phyloP scores from a whole-genome alignment of 345 rosid species.

The sweet orange (Citrus sinensis) region DVS_A1.0 CM039167.1:15846001-15846500 shows the following conservation, averaged over 20 bases:
- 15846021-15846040: slow-evolving; percentile 42
- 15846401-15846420: neutral
- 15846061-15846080: slow-evolving; percentile 66
- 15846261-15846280: neutral
- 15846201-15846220: neutral
- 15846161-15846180: slow-evolving; percentile 62
- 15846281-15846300: neutral
- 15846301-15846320: neutral
- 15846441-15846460: slow-evolving; percentile 41
- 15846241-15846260: neutral
- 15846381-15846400: neutral
- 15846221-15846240: neutral
- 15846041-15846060: slow-evolving; percentile 68
- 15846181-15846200: slow-evolving; percentile 63
- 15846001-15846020: neutral
- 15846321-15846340: neutral
- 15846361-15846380: neutral
- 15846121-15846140: slow-evolving; percentile 24
- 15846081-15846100: slow-evolving; percentile 28
- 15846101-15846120: slow-evolving; percentile 18
- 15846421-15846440: neutral
- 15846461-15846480: slow-evolving; percentile 42
- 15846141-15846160: slow-evolving; percentile 45
- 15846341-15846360: neutral
- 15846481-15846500: slow-evolving; percentile 43